Evolutionary conservation across 2,329 filamentous ascomycete species (phyloP), one percentile per base, ranked within the genome.

Genomic region (Ceratocystis destructans): DNA sequence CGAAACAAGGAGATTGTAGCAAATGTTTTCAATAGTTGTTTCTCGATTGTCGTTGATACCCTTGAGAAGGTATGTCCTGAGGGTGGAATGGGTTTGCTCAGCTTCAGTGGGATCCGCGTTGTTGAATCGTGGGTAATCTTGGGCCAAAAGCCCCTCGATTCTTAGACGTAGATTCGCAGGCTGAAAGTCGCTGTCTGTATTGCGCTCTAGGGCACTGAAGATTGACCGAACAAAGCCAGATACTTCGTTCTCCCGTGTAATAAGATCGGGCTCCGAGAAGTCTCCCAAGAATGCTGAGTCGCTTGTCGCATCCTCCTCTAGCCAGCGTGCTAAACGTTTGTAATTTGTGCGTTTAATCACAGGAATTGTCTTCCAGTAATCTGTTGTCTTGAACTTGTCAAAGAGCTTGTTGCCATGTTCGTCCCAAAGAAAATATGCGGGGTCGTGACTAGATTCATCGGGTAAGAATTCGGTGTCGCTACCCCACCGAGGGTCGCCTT

Each of bases 1-100:
- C 1, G 83, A 84, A 2, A 83, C 76, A 17, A 90, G 78, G 2
- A 94, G 76, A 71, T 89, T 90, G 74, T 86, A 86, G 73, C 82
- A 84, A 64, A 85, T 77, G 70, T 78, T 79, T n/a, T 72, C 73
- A 41, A 79, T 73, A 2, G 66, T 67, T 48, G 63, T 33, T 50
- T 57, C 59, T 64, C 45, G 48, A 46, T 65, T 57, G 5, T 44
- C 22, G 15, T 63, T 31, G 55, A 63, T 48, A 28, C 68, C 65
- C 41, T 67, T 63, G 22, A 65, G 37, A 12, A 69, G 61, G 17
- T 68, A 68, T 12, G 65, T 53, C 15, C 33, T 50, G 28, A 68
- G 66, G 12, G 64, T 68, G 4, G 59, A 59, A 63, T 63, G 61
- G 3, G 41, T 50, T 31, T 63, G 8, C 12, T 45, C 46, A 1